Conservation (phyloP, 257 asterid species). For the Jaltomata sinuosa region DNA sequence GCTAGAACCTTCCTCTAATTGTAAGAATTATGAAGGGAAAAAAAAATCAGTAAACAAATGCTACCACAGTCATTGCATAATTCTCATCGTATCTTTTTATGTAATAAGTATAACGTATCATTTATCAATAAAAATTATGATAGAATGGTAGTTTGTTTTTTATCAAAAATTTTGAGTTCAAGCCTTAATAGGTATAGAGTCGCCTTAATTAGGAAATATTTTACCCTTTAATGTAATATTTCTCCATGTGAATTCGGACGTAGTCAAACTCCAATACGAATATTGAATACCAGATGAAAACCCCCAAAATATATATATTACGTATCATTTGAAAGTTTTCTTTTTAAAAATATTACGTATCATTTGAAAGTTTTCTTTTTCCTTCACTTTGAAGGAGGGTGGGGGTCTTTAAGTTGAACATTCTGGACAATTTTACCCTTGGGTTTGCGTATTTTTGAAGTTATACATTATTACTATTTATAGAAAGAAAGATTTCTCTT, state of each 20-base stretch:
- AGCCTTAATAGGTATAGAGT: background rate
- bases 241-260: too few relatives aligned
- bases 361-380: too few relatives aligned
- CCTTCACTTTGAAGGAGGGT: background rate
- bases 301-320: too few relatives aligned
- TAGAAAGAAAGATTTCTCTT: background rate
- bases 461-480: background rate
- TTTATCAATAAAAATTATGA: too few relatives aligned
- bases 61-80: background rate
- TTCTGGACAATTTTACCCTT: background rate
- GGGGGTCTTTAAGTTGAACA: background rate
- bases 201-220: background rate
- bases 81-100: background rate
- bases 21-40: background rate
- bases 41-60: background rate
- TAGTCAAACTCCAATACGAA: too few relatives aligned
- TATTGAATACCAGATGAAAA: too few relatives aligned
- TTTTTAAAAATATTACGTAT: too few relatives aligned
- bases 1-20: background rate
- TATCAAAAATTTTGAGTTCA: background rate
- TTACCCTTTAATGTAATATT: too few relatives aligned
- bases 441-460: background rate
- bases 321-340: too few relatives aligned
- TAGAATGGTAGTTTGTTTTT: background rate
- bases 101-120: background rate